Evolutionary conservation across 208 protist genomes (phyloP).

Genomic region (Trypanosomatidae sp.): DNA sequence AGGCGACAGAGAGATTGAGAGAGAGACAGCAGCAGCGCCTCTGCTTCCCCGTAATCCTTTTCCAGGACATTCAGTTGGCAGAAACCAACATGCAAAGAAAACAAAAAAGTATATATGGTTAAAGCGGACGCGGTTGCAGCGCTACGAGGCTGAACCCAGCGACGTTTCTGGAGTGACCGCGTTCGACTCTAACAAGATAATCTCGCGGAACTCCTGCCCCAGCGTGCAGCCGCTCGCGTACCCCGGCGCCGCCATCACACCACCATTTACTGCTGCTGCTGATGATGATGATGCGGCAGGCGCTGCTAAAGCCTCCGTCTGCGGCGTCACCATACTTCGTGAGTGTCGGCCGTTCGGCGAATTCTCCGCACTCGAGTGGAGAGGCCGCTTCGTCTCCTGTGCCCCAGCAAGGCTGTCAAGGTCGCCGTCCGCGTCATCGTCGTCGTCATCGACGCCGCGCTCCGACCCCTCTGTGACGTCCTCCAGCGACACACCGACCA

Average conservation of each 20-base stretch:
- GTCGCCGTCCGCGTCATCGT: not conserved
- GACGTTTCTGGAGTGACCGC: no score
- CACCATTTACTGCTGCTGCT: no score
- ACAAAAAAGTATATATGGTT: no score
- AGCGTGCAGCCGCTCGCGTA: not conserved
- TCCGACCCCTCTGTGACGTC: slow-evolving; percentile 26
- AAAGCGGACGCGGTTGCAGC: no score
- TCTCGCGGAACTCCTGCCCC: slow-evolving; percentile 23
- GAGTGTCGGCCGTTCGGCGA: not conserved
- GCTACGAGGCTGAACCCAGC: no score
- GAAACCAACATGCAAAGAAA: no score
- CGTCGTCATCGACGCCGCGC: slow-evolving; percentile 6
- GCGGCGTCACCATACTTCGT: not conserved
- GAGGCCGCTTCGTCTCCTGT: not conserved
- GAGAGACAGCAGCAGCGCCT: no score
- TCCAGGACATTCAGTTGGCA: no score
- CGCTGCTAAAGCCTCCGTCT: no score
- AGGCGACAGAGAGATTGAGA: no score
- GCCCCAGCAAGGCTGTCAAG: slow-evolving; percentile 6
- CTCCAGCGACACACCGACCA: slow-evolving; percentile 57
- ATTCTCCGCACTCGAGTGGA: not conserved
- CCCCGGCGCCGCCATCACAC: not conserved
- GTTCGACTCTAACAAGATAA: slow-evolving; percentile 14
- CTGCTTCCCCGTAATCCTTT: no score
- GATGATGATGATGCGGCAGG: no score